phyloP scores from a whole-genome alignment of 202 grass and related monocot species.

The Carex arenaria region DNA sequence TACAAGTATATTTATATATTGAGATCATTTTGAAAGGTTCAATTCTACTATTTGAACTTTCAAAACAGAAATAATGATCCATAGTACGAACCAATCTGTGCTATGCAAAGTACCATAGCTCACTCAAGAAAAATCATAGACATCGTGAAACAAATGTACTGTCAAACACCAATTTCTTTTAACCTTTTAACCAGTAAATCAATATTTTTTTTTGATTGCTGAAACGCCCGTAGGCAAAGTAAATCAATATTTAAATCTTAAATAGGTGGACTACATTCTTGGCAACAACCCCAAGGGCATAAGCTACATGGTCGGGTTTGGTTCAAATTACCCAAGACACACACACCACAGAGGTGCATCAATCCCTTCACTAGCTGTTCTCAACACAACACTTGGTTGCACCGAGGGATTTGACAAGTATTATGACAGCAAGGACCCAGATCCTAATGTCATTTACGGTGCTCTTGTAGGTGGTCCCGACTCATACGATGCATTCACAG shows the following conservation, averaged over 20 bases:
- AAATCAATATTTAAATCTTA: background rate
- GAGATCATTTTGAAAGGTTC: no score
- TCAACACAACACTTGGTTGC: conserved; percentile 40
- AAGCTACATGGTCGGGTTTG: conserved; percentile 84
- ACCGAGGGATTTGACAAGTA: conserved; percentile 67
- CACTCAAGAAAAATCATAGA: background rate
- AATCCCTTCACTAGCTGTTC: conserved; percentile 46
- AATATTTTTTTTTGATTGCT: no score
- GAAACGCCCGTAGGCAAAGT: no score
- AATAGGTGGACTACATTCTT: conserved; percentile 66
- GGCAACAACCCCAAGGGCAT: conserved; percentile 70
- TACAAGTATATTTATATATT: no score
- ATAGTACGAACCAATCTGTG: no score
- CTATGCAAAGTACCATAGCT: no score
- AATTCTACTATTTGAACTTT: no score
- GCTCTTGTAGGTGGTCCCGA: conserved; percentile 78
- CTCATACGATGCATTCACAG: conserved; percentile 50
- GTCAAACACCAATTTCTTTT: background rate
- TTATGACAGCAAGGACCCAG: conserved; percentile 46
- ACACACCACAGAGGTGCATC: conserved; percentile 92
- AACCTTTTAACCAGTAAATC: no score
- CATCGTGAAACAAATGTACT: background rate
- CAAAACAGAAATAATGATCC: no score
- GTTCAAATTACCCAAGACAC: conserved; percentile 41
- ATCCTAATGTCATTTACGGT: conserved; percentile 72